phyloP scores from a whole-genome alignment of 371 early-diverging fungal species.

The Mortierella sp. region DNA sequence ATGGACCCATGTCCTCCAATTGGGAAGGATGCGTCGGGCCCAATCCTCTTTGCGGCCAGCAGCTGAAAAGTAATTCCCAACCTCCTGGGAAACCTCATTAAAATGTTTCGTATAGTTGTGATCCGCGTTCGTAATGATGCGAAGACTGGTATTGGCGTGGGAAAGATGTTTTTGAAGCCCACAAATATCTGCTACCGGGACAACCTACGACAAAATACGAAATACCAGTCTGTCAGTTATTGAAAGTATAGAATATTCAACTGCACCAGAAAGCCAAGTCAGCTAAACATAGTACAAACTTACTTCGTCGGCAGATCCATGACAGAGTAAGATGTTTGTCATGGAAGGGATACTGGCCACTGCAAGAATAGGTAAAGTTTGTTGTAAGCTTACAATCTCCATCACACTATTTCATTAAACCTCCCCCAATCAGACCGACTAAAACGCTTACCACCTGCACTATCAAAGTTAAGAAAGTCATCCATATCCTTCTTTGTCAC shows the following conservation, averaged over 20 bases:
- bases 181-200: constrained; percentile 69
- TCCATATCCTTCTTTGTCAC: constrained; percentile 48
- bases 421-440: too few relatives aligned
- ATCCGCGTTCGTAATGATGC: constrained; percentile 66
- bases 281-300: constrained; percentile 3
- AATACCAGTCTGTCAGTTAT: background rate
- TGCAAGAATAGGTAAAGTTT: constrained; percentile 30
- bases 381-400: too few relatives aligned
- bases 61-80: constrained; percentile 58
- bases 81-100: constrained; percentile 59
- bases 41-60: constrained; percentile 48
- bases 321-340: constrained; percentile 69
- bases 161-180: constrained; percentile 60
- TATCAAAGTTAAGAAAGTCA: constrained; percentile 52
- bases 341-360: constrained; percentile 67
- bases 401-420: too few relatives aligned
- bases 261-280: background rate
- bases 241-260: background rate
- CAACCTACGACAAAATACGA: constrained; percentile 57
- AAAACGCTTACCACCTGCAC: constrained; percentile 36
- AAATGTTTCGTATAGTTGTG: constrained; percentile 67
- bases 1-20: constrained; percentile 57
- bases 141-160: constrained; percentile 64
- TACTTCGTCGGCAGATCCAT: constrained; percentile 70
- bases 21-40: constrained; percentile 43